Conservation (phyloP, 495 filamentous ascomycete species). For the Chlorociboria aeruginascens region DNA sequence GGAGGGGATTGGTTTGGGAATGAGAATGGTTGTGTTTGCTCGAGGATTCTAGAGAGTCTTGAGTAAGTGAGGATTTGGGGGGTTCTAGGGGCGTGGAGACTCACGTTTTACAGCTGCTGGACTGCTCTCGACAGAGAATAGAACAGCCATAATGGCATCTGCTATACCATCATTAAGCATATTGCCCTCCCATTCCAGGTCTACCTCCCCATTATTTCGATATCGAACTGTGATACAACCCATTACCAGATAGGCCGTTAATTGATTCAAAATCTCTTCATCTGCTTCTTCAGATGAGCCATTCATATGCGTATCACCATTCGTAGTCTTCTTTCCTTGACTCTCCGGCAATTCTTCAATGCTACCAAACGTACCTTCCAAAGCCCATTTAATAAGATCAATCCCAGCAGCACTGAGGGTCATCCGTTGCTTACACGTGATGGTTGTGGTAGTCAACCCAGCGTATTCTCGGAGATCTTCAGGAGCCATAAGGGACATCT, state of each 20-base stretch:
- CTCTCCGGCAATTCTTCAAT: constrained; percentile 54
- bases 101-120: constrained; percentile 90
- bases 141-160: constrained; percentile 84
- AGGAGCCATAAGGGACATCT: constrained; percentile 88
- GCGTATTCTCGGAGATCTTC: constrained; percentile 94
- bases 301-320: constrained; percentile 36
- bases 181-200: constrained; percentile 95
- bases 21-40: constrained; percentile 31
- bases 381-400: constrained; percentile 83
- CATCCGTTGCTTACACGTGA: constrained; percentile 80
- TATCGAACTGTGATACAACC: constrained; percentile 72
- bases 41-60: constrained; percentile 27
- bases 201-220: constrained; percentile 59
- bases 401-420: constrained; percentile 78
- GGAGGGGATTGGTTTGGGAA: constrained; percentile 35
- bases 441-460: constrained; percentile 83
- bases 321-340: constrained; percentile 29
- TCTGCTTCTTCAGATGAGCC: constrained; percentile 39
- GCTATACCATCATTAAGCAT: constrained; percentile 96
- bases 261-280: constrained; percentile 40
- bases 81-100: constrained; percentile 14
- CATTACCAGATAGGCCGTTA: constrained; percentile 71
- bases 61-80: background rate
- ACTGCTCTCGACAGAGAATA: constrained; percentile 80
- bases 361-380: constrained; percentile 84